Base-by-base conservation (phyloP, 148 eudicot species). In the Suaeda aralocaspica region DNA sequence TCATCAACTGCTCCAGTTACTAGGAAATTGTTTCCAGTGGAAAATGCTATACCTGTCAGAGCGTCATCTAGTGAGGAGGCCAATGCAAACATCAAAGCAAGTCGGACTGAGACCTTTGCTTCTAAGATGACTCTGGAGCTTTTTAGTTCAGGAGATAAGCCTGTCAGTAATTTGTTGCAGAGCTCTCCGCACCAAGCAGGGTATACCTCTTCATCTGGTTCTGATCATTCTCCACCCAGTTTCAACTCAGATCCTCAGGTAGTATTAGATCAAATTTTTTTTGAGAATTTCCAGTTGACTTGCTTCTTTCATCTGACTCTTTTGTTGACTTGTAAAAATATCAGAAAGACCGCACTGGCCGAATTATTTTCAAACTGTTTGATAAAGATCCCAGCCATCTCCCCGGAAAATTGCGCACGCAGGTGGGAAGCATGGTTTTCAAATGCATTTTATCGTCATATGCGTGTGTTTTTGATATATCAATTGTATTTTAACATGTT, bases 301-400 rank as follows among this genome's bases (percentile, higher is more conserved):
- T 5, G 36, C 25, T 55, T 45, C 42, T 62, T 26, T 18, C 24
- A 19, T 52, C 29, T 59, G 66, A 67, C 68, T 28, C 26, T 75
- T 78, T 42, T 77, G 84, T 86, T 62, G 82, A 74, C 60, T 24
- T 15, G 77, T 84, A 72, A 77, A 74, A 52, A 53, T 68, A 14
- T 69, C 55, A 56, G 66, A 79, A 86, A 96, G 87, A 86, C 71
- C 98, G 89, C 29, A 88, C 92, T 66, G 96, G 88, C 39, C 82
- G 96, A 69, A 88, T 92, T 48, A 51, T 81, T 71, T 92, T 92
- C 82, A 92, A 92, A 81, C 81, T 92, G 19, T 89, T 92, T 66
- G 98, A 84, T 76, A 89, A 88, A 80, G 89, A 92, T 83, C 98
- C 98, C 22, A 87, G 90, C 74, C 92, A 89, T 57, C 81, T 92